Evolutionary conservation across 805 yeast genomes (phyloP).

Genomic region (Metschnikowia matae): DNA sequence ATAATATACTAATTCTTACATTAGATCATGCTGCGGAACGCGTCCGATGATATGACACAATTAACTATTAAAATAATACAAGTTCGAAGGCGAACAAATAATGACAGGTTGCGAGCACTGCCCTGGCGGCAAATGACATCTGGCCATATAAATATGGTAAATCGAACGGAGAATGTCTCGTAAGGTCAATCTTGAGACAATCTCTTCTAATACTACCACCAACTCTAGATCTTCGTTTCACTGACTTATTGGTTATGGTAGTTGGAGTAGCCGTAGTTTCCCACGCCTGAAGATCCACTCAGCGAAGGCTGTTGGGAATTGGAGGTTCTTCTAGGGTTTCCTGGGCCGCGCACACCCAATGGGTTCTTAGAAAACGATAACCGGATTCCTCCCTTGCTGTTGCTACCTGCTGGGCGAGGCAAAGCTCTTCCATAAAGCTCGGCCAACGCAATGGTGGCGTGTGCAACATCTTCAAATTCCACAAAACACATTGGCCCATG

Average conservation of each 20-base stretch:
- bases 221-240: no score
- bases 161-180: background rate
- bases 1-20: no score
- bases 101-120: background rate
- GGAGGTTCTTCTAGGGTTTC: conserved; percentile 40
- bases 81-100: background rate
- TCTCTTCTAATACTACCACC: background rate
- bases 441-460: conserved; percentile 90
- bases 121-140: background rate
- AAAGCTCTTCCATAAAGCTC: conserved; percentile 90
- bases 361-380: conserved; percentile 95
- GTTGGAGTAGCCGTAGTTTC: conserved; percentile 36
- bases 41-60: conserved; percentile 3
- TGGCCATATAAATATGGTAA: no score
- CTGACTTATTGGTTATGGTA: conserved; percentile 16
- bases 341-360: conserved; percentile 85
- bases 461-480: conserved; percentile 93
- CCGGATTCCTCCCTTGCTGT: conserved; percentile 89
- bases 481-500: conserved; percentile 99
- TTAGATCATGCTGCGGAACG: background rate
- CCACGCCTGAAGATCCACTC: conserved; percentile 22
- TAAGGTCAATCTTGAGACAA: background rate
- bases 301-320: conserved; percentile 22
- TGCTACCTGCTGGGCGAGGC: conserved; percentile 68
- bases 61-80: conserved; percentile 5